Percentiles rank a stretch among this genome's conserved stretches.
These are phyloP conservation scores for Stevia rebaudiana DNA, from an alignment of 140 eudicot genomes.

Conservation along the genomic window DNA sequence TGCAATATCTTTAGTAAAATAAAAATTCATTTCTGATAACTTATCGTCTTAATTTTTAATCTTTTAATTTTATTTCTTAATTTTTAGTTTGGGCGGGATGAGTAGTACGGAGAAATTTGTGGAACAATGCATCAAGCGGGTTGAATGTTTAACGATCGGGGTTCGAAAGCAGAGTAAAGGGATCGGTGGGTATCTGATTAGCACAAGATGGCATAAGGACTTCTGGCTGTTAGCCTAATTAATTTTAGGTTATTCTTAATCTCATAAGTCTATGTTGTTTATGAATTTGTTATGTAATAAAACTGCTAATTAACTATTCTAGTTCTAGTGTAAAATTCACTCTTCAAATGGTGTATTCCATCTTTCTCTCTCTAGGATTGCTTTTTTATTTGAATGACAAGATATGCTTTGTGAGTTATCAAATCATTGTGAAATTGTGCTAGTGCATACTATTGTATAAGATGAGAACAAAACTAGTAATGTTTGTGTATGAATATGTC, in stretches of 20 bases:
- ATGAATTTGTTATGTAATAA: not conserved
- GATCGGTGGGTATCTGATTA: constrained; percentile 85
- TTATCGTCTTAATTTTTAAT: too few species aligned
- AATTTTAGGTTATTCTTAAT: not conserved
- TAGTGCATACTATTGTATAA: not conserved
- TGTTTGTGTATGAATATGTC: not conserved
- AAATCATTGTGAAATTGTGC: not conserved
- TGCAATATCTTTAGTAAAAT: not conserved
- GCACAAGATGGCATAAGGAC: constrained; percentile 96
- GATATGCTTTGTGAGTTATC: not conserved
- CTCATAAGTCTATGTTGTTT: constrained; percentile 4
- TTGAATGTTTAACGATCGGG: constrained; percentile 87
- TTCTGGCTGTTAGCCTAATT: constrained; percentile 89
- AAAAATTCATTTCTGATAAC: not conserved
- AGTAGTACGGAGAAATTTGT: constrained; percentile 81
- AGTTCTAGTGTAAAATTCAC: constrained; percentile 6
- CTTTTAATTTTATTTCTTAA: too few species aligned
- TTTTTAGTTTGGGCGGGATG: constrained; percentile 54
- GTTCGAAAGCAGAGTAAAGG: constrained; percentile 86
- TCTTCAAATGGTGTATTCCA: not conserved
- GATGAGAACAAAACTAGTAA: not conserved
- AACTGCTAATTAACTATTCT: not conserved
- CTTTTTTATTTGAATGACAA: not conserved
- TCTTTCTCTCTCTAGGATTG: not conserved
- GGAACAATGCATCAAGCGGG: constrained; percentile 68